These are phyloP conservation scores for Backusella parvicylindrica DNA, from an alignment of 192 early-diverging fungal species.

Conservation along the genomic window DNA sequence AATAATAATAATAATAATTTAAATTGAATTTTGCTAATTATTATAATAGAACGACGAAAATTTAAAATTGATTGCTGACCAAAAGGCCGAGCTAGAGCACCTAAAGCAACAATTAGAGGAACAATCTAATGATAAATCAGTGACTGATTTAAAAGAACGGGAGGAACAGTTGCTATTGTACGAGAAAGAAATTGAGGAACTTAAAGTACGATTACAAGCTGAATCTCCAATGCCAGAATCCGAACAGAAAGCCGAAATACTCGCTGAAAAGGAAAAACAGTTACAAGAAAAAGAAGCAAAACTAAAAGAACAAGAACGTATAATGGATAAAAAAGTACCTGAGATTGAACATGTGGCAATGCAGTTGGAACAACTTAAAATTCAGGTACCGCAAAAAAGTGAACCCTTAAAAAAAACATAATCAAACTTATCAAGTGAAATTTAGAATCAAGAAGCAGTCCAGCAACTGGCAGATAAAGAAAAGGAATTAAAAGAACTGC, in stretches of 20 bases:
- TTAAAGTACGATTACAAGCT: background rate
- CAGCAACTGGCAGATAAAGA: constrained; percentile 22
- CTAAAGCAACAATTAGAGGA: constrained; percentile 21
- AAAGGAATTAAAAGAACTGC: constrained; percentile 27
- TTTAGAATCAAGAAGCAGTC: constrained; percentile 33
- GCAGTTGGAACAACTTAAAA: constrained; percentile 30
- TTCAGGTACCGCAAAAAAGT: constrained; percentile 16
- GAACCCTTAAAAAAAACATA: background rate
- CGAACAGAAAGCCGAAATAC: background rate
- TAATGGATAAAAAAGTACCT: constrained; percentile 20
- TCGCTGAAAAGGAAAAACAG: constrained; percentile 12
- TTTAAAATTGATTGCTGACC: constrained; percentile 28
- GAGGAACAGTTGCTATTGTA: constrained; percentile 9
- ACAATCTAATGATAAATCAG: constrained; percentile 6
- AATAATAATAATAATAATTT: background rate
- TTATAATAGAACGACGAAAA: constrained; percentile 30
- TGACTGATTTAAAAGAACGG: constrained; percentile 2
- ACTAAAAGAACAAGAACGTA: background rate
- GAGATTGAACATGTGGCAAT: constrained; percentile 22
- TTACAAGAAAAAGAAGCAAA: constrained; percentile 11
- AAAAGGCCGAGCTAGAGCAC: constrained; percentile 28
- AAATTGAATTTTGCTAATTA: background rate
- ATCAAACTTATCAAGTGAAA: background rate
- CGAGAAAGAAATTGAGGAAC: constrained; percentile 17
- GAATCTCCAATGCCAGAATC: background rate